phyloP scores from a whole-genome alignment of 805 yeast genomes.

The Ogataea nitratoaversa region DNA sequence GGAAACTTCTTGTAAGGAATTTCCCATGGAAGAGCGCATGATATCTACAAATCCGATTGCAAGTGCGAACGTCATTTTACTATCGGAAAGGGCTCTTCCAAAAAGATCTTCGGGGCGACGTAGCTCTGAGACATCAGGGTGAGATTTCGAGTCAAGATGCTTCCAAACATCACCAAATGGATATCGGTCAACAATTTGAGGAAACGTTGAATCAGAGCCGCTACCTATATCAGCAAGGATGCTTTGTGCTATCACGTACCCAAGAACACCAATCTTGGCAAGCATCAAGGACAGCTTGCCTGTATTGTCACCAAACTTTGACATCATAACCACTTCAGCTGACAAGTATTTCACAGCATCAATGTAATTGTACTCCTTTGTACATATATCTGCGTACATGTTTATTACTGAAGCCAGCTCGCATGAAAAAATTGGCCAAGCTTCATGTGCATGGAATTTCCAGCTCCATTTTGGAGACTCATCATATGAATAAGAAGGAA shows the following conservation, averaged over 20 bases:
- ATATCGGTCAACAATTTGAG: too few relatives aligned
- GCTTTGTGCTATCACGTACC: slow-evolving; percentile 10
- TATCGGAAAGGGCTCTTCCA: too few relatives aligned
- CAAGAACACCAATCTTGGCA: slow-evolving; percentile 15
- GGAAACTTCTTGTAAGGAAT: slow-evolving; percentile 6
- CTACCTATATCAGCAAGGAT: background rate
- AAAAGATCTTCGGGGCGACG: too few relatives aligned
- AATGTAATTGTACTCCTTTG: background rate
- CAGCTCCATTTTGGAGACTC: background rate
- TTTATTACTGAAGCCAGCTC: background rate
- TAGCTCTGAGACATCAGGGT: too few relatives aligned
- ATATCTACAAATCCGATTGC: background rate
- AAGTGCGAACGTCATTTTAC: background rate
- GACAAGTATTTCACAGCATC: background rate
- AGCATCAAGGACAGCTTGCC: slow-evolving; percentile 15
- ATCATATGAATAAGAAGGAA: background rate
- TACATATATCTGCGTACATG: background rate
- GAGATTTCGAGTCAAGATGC: too few relatives aligned
- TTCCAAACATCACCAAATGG: too few relatives aligned
- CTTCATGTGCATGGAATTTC: background rate
- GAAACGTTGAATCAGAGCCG: background rate
- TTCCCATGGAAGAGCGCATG: background rate
- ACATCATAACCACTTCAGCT: slow-evolving; percentile 9
- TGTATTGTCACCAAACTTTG: slow-evolving; percentile 15
- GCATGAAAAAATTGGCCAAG: background rate